These are phyloP conservation scores for Colletotrichum brevisporum DNA, from an alignment of 2,329 filamentous ascomycete genomes.

Conservation along the genomic window DNA sequence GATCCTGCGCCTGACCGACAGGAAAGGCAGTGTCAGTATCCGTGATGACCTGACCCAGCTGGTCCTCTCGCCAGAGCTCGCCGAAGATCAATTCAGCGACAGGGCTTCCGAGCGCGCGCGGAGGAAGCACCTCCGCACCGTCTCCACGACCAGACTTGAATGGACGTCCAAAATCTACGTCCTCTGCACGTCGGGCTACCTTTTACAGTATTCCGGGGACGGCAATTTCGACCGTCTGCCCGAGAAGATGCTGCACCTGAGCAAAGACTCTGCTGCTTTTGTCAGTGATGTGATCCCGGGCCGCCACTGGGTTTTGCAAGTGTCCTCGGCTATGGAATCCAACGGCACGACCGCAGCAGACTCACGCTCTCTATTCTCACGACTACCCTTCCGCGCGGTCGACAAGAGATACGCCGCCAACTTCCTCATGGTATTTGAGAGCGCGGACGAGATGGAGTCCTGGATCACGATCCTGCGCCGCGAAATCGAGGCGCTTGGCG, in stretches of 20 bases:
- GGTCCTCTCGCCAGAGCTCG: conserved; percentile 41
- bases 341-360: conserved; percentile 66
- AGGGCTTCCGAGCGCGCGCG: conserved; percentile 55
- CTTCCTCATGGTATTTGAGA: conserved; percentile 81
- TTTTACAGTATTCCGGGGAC: conserved; percentile 81
- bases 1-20: conserved; percentile 73
- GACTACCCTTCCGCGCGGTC: conserved; percentile 71
- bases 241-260: conserved; percentile 80
- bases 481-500: conserved; percentile 79
- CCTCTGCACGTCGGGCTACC: conserved; percentile 77
- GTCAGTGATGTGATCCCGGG: conserved; percentile 85
- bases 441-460: conserved; percentile 79
- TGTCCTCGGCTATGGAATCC: conserved; percentile 75
- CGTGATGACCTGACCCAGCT: conserved; percentile 51
- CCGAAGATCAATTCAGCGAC: conserved; percentile 47
- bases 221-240: conserved; percentile 80
- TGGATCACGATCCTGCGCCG: conserved; percentile 80
- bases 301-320: conserved; percentile 83
- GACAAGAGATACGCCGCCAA: conserved; percentile 73
- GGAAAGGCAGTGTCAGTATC: conserved; percentile 58
- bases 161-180: conserved; percentile 82
- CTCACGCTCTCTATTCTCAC: conserved; percentile 74
- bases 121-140: conserved; percentile 63
- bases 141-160: conserved; percentile 65
- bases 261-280: conserved; percentile 83